A percentile compares a stretch with the other conserved stretches of the same genome.
Evolutionary conservation across 1,139 yeast genomes (phyloP).

Genomic region (Candida anutae): DNA sequence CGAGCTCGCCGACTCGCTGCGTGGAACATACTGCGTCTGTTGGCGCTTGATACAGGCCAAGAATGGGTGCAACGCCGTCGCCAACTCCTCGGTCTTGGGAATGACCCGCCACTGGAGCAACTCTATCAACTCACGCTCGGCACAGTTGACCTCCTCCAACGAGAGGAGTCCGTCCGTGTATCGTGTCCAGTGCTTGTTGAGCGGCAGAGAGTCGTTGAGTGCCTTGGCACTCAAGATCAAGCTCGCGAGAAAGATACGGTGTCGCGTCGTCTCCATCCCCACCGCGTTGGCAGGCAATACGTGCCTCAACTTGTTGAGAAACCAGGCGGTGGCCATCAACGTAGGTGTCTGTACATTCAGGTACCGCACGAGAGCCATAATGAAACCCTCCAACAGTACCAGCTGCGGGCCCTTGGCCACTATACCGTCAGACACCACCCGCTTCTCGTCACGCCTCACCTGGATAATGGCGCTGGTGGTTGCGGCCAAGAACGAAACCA

Average conservation of each 20-base stretch:
- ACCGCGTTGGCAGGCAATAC: constrained; percentile 81
- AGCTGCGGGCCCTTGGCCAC: constrained; percentile 19
- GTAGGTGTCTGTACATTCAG: constrained; percentile 95
- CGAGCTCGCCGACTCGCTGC: too few species aligned
- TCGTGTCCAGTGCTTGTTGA: constrained; percentile 92
- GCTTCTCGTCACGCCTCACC: constrained; percentile 32
- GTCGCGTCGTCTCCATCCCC: constrained; percentile 92
- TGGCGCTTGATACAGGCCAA: constrained; percentile 55
- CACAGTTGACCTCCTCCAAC: constrained; percentile 76
- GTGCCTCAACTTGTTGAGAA: constrained; percentile 66
- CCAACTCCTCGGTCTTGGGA: constrained; percentile 62
- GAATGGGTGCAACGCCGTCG: constrained; percentile 65
- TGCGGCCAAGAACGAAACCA: constrained; percentile 74
- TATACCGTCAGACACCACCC: constrained; percentile 11
- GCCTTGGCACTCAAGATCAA: constrained; percentile 84
- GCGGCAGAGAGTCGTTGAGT: constrained; percentile 86
- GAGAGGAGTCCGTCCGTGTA: constrained; percentile 80
- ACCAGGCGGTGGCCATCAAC: constrained; percentile 83
- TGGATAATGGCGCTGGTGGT: constrained; percentile 77
- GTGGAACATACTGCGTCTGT: too few species aligned
- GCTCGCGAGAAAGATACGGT: constrained; percentile 83
- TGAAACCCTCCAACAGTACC: constrained; percentile 49
- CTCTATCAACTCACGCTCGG: constrained; percentile 79
- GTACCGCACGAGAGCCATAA: constrained; percentile 60
- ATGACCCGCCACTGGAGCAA: constrained; percentile 79